A percentile compares a stretch with the other conserved stretches of the same genome.
phyloP scores from a whole-genome alignment of 768 basidiomycete genomes.

The Trametes sanguinea region DNA sequence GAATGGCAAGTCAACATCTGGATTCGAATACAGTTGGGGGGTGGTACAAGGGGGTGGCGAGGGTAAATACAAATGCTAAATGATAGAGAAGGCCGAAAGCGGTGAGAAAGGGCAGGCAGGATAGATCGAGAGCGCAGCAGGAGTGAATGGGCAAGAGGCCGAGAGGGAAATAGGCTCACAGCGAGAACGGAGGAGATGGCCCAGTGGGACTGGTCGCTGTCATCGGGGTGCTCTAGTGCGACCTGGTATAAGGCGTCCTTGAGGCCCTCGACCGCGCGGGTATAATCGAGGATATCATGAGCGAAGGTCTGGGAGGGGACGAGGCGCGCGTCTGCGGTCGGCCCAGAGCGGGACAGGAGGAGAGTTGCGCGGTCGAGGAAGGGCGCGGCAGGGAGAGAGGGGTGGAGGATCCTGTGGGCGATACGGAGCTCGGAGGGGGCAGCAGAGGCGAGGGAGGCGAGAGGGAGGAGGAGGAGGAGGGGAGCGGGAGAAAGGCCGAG shows the following conservation, averaged over 20 bases:
- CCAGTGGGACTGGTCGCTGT: constrained; percentile 48
- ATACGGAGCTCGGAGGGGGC: constrained; percentile 34
- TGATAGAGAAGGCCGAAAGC: not conserved
- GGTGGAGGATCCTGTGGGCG: constrained; percentile 58
- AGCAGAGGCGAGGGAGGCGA: constrained; percentile 25
- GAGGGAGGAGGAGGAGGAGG: constrained; percentile 28
- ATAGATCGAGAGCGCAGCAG: constrained; percentile 7
- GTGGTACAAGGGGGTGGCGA: not conserved
- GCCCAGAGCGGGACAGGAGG: constrained; percentile 34
- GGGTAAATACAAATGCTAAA: not conserved
- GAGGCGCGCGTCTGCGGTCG: constrained; percentile 27
- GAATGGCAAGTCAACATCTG: constrained; percentile 7
- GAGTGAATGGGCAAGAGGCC: not conserved
- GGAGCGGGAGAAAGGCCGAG: constrained; percentile 26
- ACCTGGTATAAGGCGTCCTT: constrained; percentile 65
- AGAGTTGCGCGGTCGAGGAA: constrained; percentile 49
- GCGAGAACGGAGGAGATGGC: constrained; percentile 63
- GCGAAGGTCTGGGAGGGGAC: constrained; percentile 41
- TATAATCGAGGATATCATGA: constrained; percentile 50
- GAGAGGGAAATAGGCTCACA: constrained; percentile 39
- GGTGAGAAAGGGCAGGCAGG: constrained; percentile 1
- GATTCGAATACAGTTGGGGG: not conserved
- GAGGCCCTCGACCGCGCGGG: constrained; percentile 38
- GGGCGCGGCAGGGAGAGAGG: constrained; percentile 35
- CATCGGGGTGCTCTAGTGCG: constrained; percentile 55